Evolutionary conservation across 495 filamentous ascomycete species (phyloP), one percentile per base, ranked within the genome.

Genomic region (Aspergillus incahuasiensis): DNA sequence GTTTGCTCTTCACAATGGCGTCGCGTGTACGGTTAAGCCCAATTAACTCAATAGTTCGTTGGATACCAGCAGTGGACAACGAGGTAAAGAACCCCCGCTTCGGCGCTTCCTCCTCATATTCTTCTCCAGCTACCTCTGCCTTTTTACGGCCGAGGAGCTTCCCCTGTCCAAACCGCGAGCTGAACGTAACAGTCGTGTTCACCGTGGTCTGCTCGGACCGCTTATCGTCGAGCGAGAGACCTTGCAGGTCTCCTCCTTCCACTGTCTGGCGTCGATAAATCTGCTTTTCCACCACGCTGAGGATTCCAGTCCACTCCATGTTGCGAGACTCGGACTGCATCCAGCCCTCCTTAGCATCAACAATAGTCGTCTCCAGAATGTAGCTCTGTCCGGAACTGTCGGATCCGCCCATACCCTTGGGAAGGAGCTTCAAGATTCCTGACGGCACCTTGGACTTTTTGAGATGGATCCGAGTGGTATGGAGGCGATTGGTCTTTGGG

Each of bases 221-320:
- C 38, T 77, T 69, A 43, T 74, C 65, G 19, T 71, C 74, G 24
- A 72, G 63, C 11, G 73, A 64, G 18, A 70, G 52, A 42, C 52
- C 68, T 54, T 69, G 55, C 24, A 69, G 41, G 20, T 51, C 1
- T 61, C 48, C 20, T 56, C 64, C 68, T 9, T 66, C 66, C 9
- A 61, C 47, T 13, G 55, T 60, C 21, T 69, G 63, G n/a, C 75
- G 83, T 49, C 81, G 78, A 67, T 92, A 96, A 16, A 78, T 64
- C 66, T 99, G 94, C 57, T 84, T 85, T 74, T 99, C 94, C 8
- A 96, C 84, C 1, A 99, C 94, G 53, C 86, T 91, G 44, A 99
- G 72, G 28, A 97, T 90, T 32, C 92, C 91, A 15, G 90, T 92
- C 81, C 89, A 94, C 66, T 94, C 91, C 64, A 92, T 80, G 64